Conservation (phyloP, 1,284 basidiomycete genomes). For the Cutaneotrichosporon dermatis region DNA sequence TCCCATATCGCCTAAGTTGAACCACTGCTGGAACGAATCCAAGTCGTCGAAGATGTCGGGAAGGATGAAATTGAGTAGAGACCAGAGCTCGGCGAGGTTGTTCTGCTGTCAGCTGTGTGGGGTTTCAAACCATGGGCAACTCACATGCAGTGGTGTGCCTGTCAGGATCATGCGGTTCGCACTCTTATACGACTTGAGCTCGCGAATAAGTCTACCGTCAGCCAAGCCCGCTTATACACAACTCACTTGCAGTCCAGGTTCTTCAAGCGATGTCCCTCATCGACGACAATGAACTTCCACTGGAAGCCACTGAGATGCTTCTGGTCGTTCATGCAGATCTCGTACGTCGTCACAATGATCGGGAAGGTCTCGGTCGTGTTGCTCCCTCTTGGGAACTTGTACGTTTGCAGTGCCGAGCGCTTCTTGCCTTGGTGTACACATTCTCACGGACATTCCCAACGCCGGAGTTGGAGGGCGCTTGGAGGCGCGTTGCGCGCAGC, state of each 20-base stretch:
- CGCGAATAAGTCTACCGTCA: conserved; percentile 62
- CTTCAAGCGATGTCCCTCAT: conserved; percentile 91
- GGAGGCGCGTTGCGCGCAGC: conserved; percentile 58
- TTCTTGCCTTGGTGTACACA: conserved; percentile 21
- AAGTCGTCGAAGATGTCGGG: conserved; percentile 89
- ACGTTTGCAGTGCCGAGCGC: not conserved
- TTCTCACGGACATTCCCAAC: conserved; percentile 22
- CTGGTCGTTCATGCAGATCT: conserved; percentile 83
- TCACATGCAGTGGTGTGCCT: conserved; percentile 84
- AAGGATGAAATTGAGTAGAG: conserved; percentile 87
- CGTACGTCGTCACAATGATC: conserved; percentile 78
- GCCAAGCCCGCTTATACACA: not conserved
- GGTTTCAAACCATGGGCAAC: conserved; percentile 25
- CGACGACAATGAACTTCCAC: conserved; percentile 90
- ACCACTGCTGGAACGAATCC: conserved; percentile 87
- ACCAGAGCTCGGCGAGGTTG: conserved; percentile 90
- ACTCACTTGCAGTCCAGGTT: conserved; percentile 72
- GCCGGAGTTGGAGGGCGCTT: conserved; percentile 27
- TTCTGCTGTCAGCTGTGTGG: conserved; percentile 57
- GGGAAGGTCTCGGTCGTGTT: conserved; percentile 42
- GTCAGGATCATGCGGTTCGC: conserved; percentile 88
- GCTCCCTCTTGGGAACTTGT: conserved; percentile 9
- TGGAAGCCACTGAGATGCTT: conserved; percentile 62
- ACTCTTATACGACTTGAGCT: conserved; percentile 81
- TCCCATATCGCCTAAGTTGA: conserved; percentile 48